phyloP scores from a whole-genome alignment of 768 basidiomycete genomes.

The Termitomyces sp. region DNA sequence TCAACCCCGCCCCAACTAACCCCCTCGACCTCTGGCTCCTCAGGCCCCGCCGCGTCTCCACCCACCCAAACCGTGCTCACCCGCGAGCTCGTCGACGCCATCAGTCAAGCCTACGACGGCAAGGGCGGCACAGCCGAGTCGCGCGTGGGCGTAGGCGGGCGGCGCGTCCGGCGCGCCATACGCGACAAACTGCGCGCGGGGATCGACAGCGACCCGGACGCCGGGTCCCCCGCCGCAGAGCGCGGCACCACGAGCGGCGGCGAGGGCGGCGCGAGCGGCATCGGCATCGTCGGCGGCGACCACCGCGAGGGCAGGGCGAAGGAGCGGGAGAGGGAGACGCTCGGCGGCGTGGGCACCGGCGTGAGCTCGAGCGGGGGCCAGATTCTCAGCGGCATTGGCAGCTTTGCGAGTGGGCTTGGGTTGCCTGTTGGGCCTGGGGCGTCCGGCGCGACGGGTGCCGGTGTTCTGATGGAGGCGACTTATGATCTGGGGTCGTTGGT shows the following conservation, averaged over 20 bases:
- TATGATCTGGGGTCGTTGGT: conserved; percentile 51
- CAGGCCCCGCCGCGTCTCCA: conserved; percentile 10
- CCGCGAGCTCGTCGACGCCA: conserved; percentile 39
- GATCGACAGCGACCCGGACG: conserved; percentile 22
- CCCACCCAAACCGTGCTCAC: conserved; percentile 27
- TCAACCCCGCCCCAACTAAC: conserved; percentile 2
- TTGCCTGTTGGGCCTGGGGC: conserved; percentile 29
- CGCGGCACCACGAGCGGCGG: conserved; percentile 17
- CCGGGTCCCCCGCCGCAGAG: not conserved
- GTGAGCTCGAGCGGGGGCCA: conserved; percentile 25
- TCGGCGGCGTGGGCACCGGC: conserved; percentile 10
- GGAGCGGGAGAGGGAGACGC: conserved; percentile 3
- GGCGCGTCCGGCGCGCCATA: conserved; percentile 40
- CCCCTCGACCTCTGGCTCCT: conserved; percentile 5
- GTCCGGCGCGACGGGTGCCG: conserved; percentile 22
- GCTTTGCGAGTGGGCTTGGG: conserved; percentile 32
- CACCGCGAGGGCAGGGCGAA: not conserved
- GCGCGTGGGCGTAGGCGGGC: conserved; percentile 53
- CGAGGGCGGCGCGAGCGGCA: conserved; percentile 14
- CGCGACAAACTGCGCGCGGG: conserved; percentile 43
- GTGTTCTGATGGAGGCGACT: conserved; percentile 39
- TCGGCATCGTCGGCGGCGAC: conserved; percentile 7
- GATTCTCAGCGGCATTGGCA: conserved; percentile 37
- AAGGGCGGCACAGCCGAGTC: conserved; percentile 42
- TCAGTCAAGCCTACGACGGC: conserved; percentile 44